These are phyloP conservation scores for Tetraselmis chui DNA, from an alignment of 139 green algal species.

Conservation along the genomic window DNA sequence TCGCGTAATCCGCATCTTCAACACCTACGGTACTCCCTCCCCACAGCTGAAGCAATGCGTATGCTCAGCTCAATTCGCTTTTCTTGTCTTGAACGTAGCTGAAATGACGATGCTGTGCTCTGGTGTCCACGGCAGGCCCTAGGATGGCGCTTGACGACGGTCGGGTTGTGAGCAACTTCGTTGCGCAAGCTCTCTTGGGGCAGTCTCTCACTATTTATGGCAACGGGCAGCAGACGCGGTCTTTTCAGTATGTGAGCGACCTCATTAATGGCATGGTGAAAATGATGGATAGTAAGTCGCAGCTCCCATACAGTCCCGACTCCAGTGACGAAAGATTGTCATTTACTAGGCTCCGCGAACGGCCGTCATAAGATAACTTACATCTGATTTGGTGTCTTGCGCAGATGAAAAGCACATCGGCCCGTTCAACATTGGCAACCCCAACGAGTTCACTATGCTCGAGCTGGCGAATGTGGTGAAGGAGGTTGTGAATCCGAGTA, in stretches of 20 bases:
- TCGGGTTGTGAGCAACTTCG: constrained; percentile 97
- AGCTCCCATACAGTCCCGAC: too few relatives aligned
- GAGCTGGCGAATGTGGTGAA: constrained; percentile 89
- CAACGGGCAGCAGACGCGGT: constrained; percentile 91
- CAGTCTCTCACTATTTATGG: constrained; percentile 91
- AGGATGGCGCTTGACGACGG: constrained; percentile 98
- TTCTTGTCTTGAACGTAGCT: too few relatives aligned
- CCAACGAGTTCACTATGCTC: constrained; percentile 98
- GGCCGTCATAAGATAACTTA: too few relatives aligned
- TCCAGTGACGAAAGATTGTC: too few relatives aligned
- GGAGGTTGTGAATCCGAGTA: constrained; percentile 79
- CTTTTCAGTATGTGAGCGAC: constrained; percentile 95
- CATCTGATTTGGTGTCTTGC: too few relatives aligned
- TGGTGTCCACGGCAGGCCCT: too few relatives aligned
- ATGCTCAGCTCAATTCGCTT: too few relatives aligned
- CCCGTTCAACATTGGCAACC: constrained; percentile 98
- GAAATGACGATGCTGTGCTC: too few relatives aligned
- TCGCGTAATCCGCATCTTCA: constrained; percentile 95
- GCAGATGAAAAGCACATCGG: constrained; percentile 75
- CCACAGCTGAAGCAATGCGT: too few relatives aligned
- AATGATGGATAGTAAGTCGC: constrained; percentile 64
- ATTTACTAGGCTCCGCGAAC: too few relatives aligned
- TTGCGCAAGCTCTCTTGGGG: constrained; percentile 75
- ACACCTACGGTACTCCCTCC: constrained; percentile 80
- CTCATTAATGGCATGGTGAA: constrained; percentile 73